Base-by-base conservation (phyloP, 169 alveolate species). In the Plasmodium billcollinsi region DNA sequence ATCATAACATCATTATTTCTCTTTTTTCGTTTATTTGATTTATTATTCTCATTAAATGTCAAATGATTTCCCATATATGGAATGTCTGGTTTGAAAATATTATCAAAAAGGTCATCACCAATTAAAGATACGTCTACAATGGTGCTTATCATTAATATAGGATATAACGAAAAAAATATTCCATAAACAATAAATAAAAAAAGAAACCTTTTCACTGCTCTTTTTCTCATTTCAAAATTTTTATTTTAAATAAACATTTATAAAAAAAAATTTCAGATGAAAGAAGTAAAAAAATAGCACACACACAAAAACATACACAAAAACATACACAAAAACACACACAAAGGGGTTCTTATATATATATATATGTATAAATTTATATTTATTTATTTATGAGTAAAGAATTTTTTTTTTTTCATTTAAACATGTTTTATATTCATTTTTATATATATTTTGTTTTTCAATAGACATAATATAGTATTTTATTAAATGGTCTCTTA, bases 51-150 rank as follows among this genome's bases (percentile, higher is more conserved):
- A 54, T 78, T 78, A 65, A 63, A 26, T 12, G 71, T 65, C 65
- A 78, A 78, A 70, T 78, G 89, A 12, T 78, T 78, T 47, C 71
- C 49, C 80, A 78, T 54, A 43, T 54, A 65, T 39, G 89, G 50
- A 24, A 78, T n/a, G 29, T 29, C 78, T 29, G 89, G 14, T 78
- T 78, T 65, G 58, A 78, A 2, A 50, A 78, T 15, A 59, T 21
- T 47, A 66, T 78, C 76, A n/a, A 78, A 47, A n/a, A 78, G 9
- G 39, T 65, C 74, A 49, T 78, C 89, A 45, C 14, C 67, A 4
- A 78, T 58, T 21, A 65, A 26, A 15, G 78, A 26, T 66, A 78
- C 18, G 15, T 78, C 89, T 9, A 78, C 45, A 24, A 65, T 50
- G 20, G 78, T 39, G 49, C 78, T 45, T 5, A 49, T 66, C 2